These are phyloP conservation scores for Penicillium sp. DNA, from an alignment of 2,329 filamentous ascomycete species.

Conservation along the genomic window DNA sequence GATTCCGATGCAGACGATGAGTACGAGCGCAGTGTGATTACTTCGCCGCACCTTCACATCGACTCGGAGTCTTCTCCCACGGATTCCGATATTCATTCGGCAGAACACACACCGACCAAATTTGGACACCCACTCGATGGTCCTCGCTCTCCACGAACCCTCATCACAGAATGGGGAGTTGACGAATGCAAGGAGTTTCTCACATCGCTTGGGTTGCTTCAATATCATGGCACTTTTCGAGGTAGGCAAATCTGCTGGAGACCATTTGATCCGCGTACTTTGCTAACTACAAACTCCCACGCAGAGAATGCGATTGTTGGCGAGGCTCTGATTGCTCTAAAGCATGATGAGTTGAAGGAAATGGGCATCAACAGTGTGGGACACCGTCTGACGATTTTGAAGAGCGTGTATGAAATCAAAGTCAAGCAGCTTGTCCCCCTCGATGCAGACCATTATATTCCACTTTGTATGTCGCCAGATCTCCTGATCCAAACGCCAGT, in stretches of 20 bases:
- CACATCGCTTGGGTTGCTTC: slow-evolving; percentile 70
- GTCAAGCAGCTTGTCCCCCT: slow-evolving; percentile 87
- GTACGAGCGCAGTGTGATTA: slow-evolving; percentile 60
- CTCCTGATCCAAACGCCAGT: slow-evolving; percentile 7
- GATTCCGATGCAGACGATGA: slow-evolving; percentile 67
- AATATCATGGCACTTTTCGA: slow-evolving; percentile 80
- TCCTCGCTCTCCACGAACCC: slow-evolving; percentile 54
- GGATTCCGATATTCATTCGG: slow-evolving; percentile 58
- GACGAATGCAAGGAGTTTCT: slow-evolving; percentile 92
- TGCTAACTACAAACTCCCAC: not conserved
- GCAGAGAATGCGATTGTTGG: slow-evolving; percentile 92
- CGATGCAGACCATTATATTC: slow-evolving; percentile 90
- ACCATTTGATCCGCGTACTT: not conserved
- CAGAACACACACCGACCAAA: slow-evolving; percentile 63
- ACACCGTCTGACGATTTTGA: slow-evolving; percentile 90
- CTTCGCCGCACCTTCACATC: slow-evolving; percentile 55
- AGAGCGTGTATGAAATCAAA: slow-evolving; percentile 95
- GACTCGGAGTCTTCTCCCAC: slow-evolving; percentile 59
- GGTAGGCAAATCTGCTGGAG: slow-evolving; percentile 57
- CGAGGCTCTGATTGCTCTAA: slow-evolving; percentile 81
- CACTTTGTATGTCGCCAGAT: slow-evolving; percentile 66
- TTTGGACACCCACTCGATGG: slow-evolving; percentile 54
- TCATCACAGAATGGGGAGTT: slow-evolving; percentile 64
- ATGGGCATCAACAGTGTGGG: slow-evolving; percentile 92
- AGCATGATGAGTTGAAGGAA: slow-evolving; percentile 90